Evolutionary conservation across 2,329 filamentous ascomycete genomes (phyloP).

Genomic region (Juglanconis oblonga): DNA sequence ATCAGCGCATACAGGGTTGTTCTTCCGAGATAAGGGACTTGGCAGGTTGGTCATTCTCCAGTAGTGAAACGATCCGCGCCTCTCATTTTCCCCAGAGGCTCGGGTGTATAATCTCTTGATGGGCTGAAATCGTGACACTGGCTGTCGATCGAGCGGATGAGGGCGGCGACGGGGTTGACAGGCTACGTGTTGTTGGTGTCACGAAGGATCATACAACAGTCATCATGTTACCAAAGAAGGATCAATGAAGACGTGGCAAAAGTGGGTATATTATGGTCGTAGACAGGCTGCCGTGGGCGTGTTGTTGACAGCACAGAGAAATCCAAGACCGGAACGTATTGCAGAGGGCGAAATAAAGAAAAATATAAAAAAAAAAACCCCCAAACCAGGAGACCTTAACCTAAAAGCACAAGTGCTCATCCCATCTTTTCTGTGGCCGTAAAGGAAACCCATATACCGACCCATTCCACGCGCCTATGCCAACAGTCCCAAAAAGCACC

Average conservation of each 20-base stretch:
- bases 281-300: not conserved
- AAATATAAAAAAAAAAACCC: not conserved
- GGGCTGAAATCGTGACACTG: not conserved
- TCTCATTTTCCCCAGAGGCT: not conserved
- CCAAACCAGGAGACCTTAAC: not conserved
- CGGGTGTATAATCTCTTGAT: not conserved
- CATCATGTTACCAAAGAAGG: not conserved
- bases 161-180: not conserved
- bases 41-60: conserved; percentile 5
- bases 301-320: no score
- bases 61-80: not conserved
- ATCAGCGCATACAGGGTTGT: not conserved
- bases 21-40: conserved; percentile 12
- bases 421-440: not conserved
- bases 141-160: not conserved
- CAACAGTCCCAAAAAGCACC: not conserved
- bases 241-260: not conserved
- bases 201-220: no score
- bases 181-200: not conserved
- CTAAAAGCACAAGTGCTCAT: not conserved
- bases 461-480: not conserved
- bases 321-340: no score
- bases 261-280: not conserved
- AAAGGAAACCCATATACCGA: not conserved
- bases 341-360: not conserved